These are phyloP conservation scores for Akanthomyces lecanii DNA, from an alignment of 2,329 filamentous ascomycete species.

Conservation along the genomic window DNA sequence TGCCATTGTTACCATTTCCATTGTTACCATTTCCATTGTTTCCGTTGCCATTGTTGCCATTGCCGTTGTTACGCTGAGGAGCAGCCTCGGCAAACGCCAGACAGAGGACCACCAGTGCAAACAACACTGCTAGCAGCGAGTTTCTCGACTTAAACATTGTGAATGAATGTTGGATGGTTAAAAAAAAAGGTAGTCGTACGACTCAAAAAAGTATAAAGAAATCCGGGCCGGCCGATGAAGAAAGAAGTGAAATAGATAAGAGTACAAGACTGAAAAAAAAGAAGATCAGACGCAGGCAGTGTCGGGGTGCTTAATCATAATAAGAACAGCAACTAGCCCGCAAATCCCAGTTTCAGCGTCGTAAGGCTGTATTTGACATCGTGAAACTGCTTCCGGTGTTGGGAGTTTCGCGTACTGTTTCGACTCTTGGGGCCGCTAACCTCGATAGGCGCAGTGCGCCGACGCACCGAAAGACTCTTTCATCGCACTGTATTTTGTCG, in stretches of 20 bases:
- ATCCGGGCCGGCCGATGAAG: constrained; percentile 2
- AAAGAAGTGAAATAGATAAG: background rate
- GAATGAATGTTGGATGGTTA: background rate
- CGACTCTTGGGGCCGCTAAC: background rate
- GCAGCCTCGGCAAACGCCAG: constrained; percentile 5
- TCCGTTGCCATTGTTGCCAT: background rate
- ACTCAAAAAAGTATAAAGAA: background rate
- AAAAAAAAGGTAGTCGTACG: background rate
- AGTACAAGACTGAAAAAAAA: background rate
- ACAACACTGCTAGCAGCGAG: constrained; percentile 8
- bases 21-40: background rate
- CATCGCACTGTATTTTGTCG: background rate
- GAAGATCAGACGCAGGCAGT: background rate
- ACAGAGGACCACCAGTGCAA: background rate
- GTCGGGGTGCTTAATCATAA: background rate
- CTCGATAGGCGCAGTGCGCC: background rate
- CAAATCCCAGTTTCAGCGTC: background rate
- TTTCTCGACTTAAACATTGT: constrained; percentile 3
- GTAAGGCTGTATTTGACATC: background rate
- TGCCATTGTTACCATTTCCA: background rate
- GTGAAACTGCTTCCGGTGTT: background rate
- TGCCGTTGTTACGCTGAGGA: constrained; percentile 6
- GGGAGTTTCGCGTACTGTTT: background rate
- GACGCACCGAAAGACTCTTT: background rate
- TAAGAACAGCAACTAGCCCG: background rate